Base-by-base conservation (phyloP, 2,329 filamentous ascomycete genomes). In the Colletotrichum noveboracense region DNA sequence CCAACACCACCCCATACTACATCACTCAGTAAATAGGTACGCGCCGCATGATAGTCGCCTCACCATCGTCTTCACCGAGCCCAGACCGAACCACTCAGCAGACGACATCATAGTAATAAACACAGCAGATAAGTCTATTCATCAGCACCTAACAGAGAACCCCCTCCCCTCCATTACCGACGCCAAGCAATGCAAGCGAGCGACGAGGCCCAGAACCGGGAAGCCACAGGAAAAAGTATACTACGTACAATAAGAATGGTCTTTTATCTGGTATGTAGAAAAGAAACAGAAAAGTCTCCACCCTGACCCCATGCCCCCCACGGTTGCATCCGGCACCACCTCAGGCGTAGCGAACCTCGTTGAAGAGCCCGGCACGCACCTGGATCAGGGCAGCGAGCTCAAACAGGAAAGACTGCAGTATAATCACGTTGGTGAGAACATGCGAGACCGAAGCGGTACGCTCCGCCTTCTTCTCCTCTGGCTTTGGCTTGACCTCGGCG, bases 391-490 rank as follows among this genome's bases (percentile, higher is more conserved):
- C 93, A 3, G 94, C 92, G 71, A 96, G 84, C 83, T 97, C 95
- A 66, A 96, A 88, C 66, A 96, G 84, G 81, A 97, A 97, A 43
- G 94, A 94, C 82, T 97, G 95, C 73, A 96, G 87, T 66, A 96
- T 91, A 74, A 96, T 91, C 55, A 94, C 91, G 82, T 96, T 97
- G 7, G 94, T 96, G 77, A 97, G 86, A 13, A 96, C 87, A 82
- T 96, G 94, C 55, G 93, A 95, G 6, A 97, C 91, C 9, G 93
- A 95, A 9, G 92, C 93, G 12, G 88, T 88, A 65, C 83, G 85
- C 32, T 81, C 81, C 38, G 77, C 76, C 66, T 75, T 77, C 4
- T 71, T 78, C 10, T 82, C 80, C 30, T 75, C 74, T 52, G 79
- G 78, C n/a, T 78, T 52, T 52, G 43, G 80, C 56, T 81, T 79